Base-by-base conservation (phyloP, 805 yeast genomes). In the Metschnikowia amazonensis region DNA sequence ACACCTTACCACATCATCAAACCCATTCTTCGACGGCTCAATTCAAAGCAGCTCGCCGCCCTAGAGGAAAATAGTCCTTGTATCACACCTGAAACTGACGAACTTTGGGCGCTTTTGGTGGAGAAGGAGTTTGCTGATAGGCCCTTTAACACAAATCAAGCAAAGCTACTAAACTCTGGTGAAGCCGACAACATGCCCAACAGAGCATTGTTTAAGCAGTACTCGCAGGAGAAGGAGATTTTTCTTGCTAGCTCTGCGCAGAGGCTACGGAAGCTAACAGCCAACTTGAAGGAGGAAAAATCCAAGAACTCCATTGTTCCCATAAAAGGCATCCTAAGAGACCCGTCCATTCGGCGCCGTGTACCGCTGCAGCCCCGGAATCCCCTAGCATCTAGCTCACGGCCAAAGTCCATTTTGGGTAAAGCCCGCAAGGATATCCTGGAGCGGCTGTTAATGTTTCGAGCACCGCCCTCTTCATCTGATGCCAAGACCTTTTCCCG, bases 111-210 rank as follows among this genome's bases (percentile, higher is more conserved):
- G 32, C 44, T 48, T n/a, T 57, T 79, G 18, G 60, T 78, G 1
- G 61, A 62, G 32, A 66, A 72, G 45, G 82, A 77, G 53, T 79
- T 79, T 49, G 68, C 75, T 2, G 70, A 69, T 39, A 56, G 80
- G 29, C 79, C 80, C 5, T 36, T 37, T 25, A 43, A 35, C 18
- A 21, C 43, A 17, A 42, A 46, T 16, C 34, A 33, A n/a, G 36
- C 42, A 17, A 38, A 36, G 35, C 35, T 39, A 20, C n/a, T 45
- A 23, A 18, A 45, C 3, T 10, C 43, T 5, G 46, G 39, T 13
- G 46, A 41, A 23, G 36, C 34, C 24, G 14, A 42, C 14, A 25
- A 9, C 9, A 64, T 69, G 62, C 69, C 74, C 17, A 60, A 71
- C 21, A 64, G 69, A 47, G 59, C 62, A 1, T 50, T 73, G 20